Conservation (phyloP, 805 yeast genomes). For the Candida nemodendra region DNA sequence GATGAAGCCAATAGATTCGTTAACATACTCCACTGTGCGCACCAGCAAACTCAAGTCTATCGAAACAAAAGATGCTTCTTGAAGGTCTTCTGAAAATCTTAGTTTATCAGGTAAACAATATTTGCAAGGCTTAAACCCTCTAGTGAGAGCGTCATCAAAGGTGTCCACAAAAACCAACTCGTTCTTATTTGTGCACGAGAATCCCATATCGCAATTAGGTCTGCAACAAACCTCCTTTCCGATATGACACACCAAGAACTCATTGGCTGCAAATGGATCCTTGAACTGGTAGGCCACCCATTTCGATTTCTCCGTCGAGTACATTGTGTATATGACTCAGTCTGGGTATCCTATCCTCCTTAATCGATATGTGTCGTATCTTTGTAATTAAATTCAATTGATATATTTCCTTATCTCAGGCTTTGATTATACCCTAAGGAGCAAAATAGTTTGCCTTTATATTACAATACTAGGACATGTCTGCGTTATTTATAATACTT, state of each 20-base stretch:
- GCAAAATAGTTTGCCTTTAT: too few species aligned
- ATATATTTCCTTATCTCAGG: too few species aligned
- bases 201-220: conserved; percentile 60
- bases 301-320: conserved; percentile 44
- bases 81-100: conserved; percentile 16
- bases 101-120: conserved; percentile 50
- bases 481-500: too few species aligned
- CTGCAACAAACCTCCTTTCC: conserved; percentile 51
- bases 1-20: conserved; percentile 56
- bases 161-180: conserved; percentile 46
- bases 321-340: too few species aligned
- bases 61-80: conserved; percentile 33
- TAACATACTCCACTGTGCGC: conserved; percentile 53
- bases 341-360: too few species aligned
- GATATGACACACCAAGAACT: conserved; percentile 53
- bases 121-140: conserved; percentile 52
- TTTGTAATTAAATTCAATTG: too few species aligned
- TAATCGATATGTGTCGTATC: too few species aligned
- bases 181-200: conserved; percentile 40
- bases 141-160: conserved; percentile 39
- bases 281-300: conserved; percentile 66
- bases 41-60: conserved; percentile 46
- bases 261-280: conserved; percentile 63
- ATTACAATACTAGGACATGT: too few species aligned
- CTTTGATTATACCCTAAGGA: too few species aligned